phyloP scores from a whole-genome alignment of 306 rosid genomes.

The Lathyrus aphaca region DNA sequence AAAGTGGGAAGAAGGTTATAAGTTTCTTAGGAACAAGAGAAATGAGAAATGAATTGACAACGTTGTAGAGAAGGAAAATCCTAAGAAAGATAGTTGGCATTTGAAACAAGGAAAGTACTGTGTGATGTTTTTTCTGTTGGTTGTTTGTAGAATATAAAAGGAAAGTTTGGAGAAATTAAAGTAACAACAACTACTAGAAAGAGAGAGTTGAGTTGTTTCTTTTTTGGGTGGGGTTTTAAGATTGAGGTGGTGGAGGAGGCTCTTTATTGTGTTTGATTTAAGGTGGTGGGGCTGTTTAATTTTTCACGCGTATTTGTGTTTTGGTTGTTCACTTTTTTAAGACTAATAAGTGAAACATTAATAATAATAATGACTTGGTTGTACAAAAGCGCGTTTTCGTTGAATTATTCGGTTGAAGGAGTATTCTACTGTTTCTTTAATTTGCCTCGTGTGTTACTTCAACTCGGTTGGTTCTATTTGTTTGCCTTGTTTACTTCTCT shows the following conservation, averaged over 20 bases:
- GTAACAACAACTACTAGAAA: neutral
- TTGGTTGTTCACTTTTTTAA: neutral
- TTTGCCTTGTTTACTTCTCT: neutral
- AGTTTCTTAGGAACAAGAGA: conserved; percentile 47
- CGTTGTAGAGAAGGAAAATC: conserved; percentile 60
- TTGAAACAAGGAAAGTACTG: neutral
- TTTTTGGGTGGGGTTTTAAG: neutral
- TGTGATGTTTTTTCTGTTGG: neutral
- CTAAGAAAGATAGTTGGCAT: conserved; percentile 58
- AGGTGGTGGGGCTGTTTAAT: neutral
- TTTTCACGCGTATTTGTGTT: conserved; percentile 11
- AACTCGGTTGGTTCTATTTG: neutral
- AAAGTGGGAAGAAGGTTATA: conserved; percentile 40
- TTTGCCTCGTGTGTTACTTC: neutral
- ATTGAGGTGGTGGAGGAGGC: neutral
- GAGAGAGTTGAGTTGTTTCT: neutral
- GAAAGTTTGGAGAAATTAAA: neutral
- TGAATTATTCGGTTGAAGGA: neutral
- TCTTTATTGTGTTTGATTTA: neutral
- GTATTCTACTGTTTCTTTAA: neutral
- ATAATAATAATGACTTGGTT: conserved; percentile 2
- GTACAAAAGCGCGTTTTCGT: neutral
- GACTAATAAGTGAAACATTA: neutral
- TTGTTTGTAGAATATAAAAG: neutral
- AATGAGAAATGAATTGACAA: conserved; percentile 52